phyloP scores from a whole-genome alignment of 2,329 filamentous ascomycete species.

The Apiospora marii region DNA sequence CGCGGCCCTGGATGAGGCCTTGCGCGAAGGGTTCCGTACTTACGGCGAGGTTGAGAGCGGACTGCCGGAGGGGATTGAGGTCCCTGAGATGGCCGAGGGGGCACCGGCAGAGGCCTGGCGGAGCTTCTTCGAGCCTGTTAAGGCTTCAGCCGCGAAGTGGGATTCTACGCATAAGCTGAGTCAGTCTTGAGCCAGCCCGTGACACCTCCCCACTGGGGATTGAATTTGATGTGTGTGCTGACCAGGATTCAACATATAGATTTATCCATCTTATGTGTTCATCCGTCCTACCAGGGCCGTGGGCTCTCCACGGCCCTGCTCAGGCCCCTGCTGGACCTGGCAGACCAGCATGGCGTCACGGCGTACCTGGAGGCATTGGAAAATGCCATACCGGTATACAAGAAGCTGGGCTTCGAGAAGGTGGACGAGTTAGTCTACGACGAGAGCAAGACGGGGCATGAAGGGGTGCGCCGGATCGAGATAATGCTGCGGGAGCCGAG shows the following conservation, averaged over 20 bases:
- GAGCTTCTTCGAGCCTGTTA: slow-evolving; percentile 31
- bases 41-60: slow-evolving; percentile 33
- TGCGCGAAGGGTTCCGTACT: slow-evolving; percentile 33
- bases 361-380: slow-evolving; percentile 29
- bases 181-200: slow-evolving; percentile 27
- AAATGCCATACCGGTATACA: slow-evolving; percentile 25
- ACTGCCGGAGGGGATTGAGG: not conserved
- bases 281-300: slow-evolving; percentile 27
- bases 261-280: slow-evolving; percentile 24
- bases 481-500: slow-evolving; percentile 27
- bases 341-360: slow-evolving; percentile 26
- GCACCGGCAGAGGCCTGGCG: slow-evolving; percentile 32
- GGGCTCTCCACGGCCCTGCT: slow-evolving; percentile 26
- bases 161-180: slow-evolving; percentile 36
- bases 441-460: slow-evolving; percentile 26
- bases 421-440: slow-evolving; percentile 28
- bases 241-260: not conserved
- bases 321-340: slow-evolving; percentile 23
- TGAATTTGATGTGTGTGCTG: not conserved
- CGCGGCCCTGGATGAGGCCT: slow-evolving; percentile 28
- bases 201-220: too few relatives aligned
- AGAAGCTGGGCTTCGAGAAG: slow-evolving; percentile 27
- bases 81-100: slow-evolving; percentile 18
- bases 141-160: slow-evolving; percentile 38
- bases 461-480: slow-evolving; percentile 24